Evolutionary conservation across 1,284 basidiomycete species (phyloP).

Genomic region (Fomitopsis schrenkii): DNA sequence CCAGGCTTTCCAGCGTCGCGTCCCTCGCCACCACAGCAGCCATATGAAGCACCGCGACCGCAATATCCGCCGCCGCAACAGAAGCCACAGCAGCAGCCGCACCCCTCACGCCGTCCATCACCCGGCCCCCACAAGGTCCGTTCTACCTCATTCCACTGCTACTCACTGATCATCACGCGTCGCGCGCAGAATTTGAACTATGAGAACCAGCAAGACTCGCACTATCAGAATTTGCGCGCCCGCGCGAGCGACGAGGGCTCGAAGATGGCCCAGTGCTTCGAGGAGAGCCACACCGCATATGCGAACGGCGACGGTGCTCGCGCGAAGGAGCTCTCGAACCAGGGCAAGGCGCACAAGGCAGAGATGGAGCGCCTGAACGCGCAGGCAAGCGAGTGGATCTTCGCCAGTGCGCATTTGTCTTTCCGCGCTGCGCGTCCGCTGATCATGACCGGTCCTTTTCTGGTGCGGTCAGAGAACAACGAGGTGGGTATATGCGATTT

Average conservation of each 20-base stretch:
- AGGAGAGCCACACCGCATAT: slow-evolving; percentile 68
- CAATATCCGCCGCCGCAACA: slow-evolving; percentile 5
- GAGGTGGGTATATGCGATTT: slow-evolving; percentile 34
- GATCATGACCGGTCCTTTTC: background rate
- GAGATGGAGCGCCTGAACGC: slow-evolving; percentile 82
- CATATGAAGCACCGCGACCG: background rate
- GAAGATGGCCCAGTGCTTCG: slow-evolving; percentile 67
- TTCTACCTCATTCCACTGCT: background rate
- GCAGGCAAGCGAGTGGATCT: slow-evolving; percentile 91
- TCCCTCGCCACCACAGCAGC: slow-evolving; percentile 10
- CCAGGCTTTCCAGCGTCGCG: slow-evolving; percentile 9
- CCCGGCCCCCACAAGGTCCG: background rate
- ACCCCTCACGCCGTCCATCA: background rate
- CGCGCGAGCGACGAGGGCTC: slow-evolving; percentile 74
- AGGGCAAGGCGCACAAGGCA: slow-evolving; percentile 81
- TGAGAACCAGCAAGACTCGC: slow-evolving; percentile 64
- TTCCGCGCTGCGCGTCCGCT: background rate
- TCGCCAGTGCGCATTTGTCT: slow-evolving; percentile 46
- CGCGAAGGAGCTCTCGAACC: slow-evolving; percentile 81
- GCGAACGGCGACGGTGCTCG: slow-evolving; percentile 65
- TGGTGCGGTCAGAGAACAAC: slow-evolving; percentile 71
- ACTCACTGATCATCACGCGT: background rate
- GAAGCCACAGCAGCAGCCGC: background rate
- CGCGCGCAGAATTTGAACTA: slow-evolving; percentile 52
- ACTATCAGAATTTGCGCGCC: slow-evolving; percentile 68